phyloP scores from a whole-genome alignment of 352 stramenopile genomes.

The Pythium coloratum region DNA sequence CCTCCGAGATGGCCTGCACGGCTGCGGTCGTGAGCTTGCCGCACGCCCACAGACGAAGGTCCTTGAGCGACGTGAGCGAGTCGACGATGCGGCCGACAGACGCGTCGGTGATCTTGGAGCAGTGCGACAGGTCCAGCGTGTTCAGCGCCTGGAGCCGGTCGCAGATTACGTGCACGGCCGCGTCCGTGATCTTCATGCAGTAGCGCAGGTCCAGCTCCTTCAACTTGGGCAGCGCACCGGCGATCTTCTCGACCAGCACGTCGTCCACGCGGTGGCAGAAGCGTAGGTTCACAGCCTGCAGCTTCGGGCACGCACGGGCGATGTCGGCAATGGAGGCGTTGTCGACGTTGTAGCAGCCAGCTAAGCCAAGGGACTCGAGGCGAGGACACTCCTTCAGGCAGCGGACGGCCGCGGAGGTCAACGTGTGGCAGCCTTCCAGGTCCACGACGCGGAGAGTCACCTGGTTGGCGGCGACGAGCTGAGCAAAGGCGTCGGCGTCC shows the following conservation, averaged over 20 bases:
- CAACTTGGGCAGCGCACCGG: conserved; percentile 40
- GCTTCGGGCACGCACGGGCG: conserved; percentile 38
- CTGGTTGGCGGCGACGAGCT: conserved; percentile 48
- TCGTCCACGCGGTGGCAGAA: conserved; percentile 88
- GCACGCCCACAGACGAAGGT: conserved; percentile 83
- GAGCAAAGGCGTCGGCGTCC: conserved; percentile 47
- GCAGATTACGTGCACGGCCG: conserved; percentile 55
- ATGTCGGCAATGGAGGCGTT: conserved; percentile 63
- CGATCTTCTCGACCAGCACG: conserved; percentile 62
- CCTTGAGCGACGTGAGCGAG: conserved; percentile 54
- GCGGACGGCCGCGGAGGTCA: conserved; percentile 54
- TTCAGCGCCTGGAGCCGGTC: conserved; percentile 42
- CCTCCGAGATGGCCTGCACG: conserved; percentile 68
- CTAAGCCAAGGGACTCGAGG: conserved; percentile 64
- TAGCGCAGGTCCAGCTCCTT: conserved; percentile 81
- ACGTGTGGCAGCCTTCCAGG: conserved; percentile 74
- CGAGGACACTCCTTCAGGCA: conserved; percentile 40
- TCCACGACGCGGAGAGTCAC: conserved; percentile 61
- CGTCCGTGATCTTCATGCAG: conserved; percentile 86
- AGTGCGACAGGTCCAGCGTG: conserved; percentile 84
- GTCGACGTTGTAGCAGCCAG: conserved; percentile 79
- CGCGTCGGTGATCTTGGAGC: conserved; percentile 71
- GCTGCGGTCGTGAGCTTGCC: conserved; percentile 74
- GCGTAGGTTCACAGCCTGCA: conserved; percentile 70
- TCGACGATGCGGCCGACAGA: conserved; percentile 61